Evolutionary conservation across 1,139 yeast species (phyloP), one percentile per base, ranked within the genome.

Genomic region (Candida neerlandica): DNA sequence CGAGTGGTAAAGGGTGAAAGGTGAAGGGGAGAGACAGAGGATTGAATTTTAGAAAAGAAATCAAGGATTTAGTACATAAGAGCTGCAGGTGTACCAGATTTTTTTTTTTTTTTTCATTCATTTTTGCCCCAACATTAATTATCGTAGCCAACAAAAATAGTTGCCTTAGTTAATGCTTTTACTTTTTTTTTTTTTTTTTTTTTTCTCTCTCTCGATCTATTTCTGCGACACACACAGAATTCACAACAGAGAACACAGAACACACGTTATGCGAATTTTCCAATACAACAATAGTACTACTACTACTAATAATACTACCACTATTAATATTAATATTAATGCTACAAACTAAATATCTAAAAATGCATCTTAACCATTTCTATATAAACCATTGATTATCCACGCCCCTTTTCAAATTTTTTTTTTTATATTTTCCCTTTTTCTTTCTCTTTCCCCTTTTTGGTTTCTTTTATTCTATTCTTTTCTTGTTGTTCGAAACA

Each of bases 41-140:
- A n/a, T n/a, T n/a, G n/a, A n/a, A n/a, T n/a, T n/a, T n/a, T n/a
- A 21, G 23, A 21, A 21, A 21, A 21, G 23, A 21, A 21, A 21
- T 4, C 4, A 21, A 21, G 4, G 23, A n/a, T n/a, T n/a, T n/a
- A n/a, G n/a, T n/a, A n/a, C n/a, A n/a, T n/a, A n/a, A n/a, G n/a
- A n/a, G n/a, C n/a, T n/a, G n/a, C n/a, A n/a, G n/a, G 30, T 27
- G 30, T 27, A 27, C 11, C 30, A 27, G n/a, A n/a, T n/a, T n/a
- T n/a, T n/a, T n/a, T 9, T 9, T 26, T 26, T 26, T 9, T 26
- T 26, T 26, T 26, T 26, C 29, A 6, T 26, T 26, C 29, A n/a
- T n/a, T n/a, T n/a, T n/a, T n/a, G n/a, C 10, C 40, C 40, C 40
- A 37, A 37, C 40, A 37, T 37, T 37, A 37, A 37, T 37, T 21